Conservation (phyloP, 2,329 filamentous ascomycete species). For the Acrocalymma vagum region DNA sequence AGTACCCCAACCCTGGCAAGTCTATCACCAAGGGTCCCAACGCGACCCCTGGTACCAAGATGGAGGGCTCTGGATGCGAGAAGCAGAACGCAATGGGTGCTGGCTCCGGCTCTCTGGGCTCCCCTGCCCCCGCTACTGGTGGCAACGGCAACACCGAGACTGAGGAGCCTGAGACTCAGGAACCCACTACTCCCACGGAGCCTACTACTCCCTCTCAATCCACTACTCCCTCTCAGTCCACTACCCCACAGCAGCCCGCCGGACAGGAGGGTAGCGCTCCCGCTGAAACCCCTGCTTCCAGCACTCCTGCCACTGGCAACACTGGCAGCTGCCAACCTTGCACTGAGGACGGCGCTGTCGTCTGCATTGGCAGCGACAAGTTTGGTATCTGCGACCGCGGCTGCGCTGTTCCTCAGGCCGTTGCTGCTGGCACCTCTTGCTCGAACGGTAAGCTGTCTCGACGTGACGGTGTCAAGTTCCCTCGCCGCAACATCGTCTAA, state of each 20-base stretch:
- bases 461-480: conserved; percentile 22
- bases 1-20: conserved; percentile 74
- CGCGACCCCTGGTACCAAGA: conserved; percentile 41
- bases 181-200: neutral
- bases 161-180: conserved; percentile 10
- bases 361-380: conserved; percentile 52
- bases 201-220: conserved; percentile 13
- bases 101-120: conserved; percentile 37
- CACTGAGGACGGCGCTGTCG: conserved; percentile 49
- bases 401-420: conserved; percentile 49
- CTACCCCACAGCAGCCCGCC: neutral
- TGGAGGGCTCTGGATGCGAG: conserved; percentile 38
- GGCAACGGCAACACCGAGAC: conserved; percentile 8
- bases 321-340: conserved; percentile 42
- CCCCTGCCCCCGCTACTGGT: conserved; percentile 22
- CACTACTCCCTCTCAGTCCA: conserved; percentile 5
- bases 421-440: conserved; percentile 54
- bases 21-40: conserved; percentile 47
- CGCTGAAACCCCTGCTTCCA: conserved; percentile 11
- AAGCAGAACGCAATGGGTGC: conserved; percentile 37
- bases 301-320: conserved; percentile 15
- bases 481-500: conserved; percentile 31
- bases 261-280: neutral
- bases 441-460: conserved; percentile 40
- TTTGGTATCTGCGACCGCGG: conserved; percentile 57